Base-by-base conservation (phyloP, 768 basidiomycete genomes). In the Tulasnella sp. region DNA sequence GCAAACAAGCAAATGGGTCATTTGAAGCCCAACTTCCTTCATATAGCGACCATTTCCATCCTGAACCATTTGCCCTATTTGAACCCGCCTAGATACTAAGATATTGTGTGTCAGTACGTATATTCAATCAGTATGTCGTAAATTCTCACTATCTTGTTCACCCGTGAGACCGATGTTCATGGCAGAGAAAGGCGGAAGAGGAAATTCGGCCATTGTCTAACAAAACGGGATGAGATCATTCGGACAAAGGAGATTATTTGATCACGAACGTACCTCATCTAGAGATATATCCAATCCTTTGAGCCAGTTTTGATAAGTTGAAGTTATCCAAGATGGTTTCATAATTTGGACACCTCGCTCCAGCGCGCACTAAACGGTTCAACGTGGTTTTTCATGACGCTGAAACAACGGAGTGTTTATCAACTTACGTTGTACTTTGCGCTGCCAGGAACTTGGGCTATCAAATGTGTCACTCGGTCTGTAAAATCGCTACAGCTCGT, bases 1-100 rank as follows among this genome's bases (percentile, higher is more conserved):
- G 2, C 77, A 74, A 60, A 86, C 87, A 6, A 96, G 67, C 1
- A 96, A 70, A 64, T 96, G 92, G 0, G 91, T 95, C 29, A 88
- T 82, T 46, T 70, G 76, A 1, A 84, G 75, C 59, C 87, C 81
- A 19, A 95, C 70, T 51, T 76, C 75, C 66, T 82, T 82, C 34
- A 80, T 67, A 59, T 87, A 90, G 29, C 64, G 61, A 1, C 91
- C 92, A 9, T 78, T 78, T 31, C 80, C 65, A 10, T 67, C 44
- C 7, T 70, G 72, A 37, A 91, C 67, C 2, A 77, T 63, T 42
- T 74, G 71, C 59, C 77, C 76, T 53, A 93, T 81, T 45, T 78
- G 65, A 0, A 74, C 73, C 16, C 86, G 78, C 12, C 71, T 64
- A 3, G 69, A 61, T 35, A 79, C 63, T 64, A 60, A 19, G 42